These are phyloP conservation scores for Podospora sp. DNA, from an alignment of 495 filamentous ascomycete species.

Conservation along the genomic window DNA sequence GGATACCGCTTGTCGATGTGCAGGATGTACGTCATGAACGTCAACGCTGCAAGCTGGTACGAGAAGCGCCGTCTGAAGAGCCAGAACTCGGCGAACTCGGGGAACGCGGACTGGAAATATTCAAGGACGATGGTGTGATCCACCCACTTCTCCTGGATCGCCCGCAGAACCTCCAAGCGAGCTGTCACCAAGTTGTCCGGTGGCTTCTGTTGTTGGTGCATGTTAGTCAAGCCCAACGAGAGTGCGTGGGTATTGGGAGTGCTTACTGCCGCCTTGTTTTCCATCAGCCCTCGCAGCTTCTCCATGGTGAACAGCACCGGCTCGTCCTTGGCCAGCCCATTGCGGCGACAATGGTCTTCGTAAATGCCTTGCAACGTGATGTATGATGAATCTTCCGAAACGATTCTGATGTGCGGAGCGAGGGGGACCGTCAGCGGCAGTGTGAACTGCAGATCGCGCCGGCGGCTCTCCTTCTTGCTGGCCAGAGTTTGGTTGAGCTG, in stretches of 20 bases:
- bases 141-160: conserved; percentile 91
- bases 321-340: conserved; percentile 88
- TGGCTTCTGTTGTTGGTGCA: conserved; percentile 53
- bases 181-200: conserved; percentile 67
- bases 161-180: conserved; percentile 81
- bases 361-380: conserved; percentile 92
- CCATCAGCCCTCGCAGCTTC: conserved; percentile 75
- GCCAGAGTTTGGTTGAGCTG: conserved; percentile 90
- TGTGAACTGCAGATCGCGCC: conserved; percentile 93
- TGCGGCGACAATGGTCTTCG: conserved; percentile 89
- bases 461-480: conserved; percentile 90
- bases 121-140: conserved; percentile 76
- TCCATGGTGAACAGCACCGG: conserved; percentile 94
- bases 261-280: conserved; percentile 65
- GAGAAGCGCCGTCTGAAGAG: conserved; percentile 95
- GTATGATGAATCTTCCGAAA: conserved; percentile 93
- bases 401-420: conserved; percentile 87
- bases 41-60: conserved; percentile 93
- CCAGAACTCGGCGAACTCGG: conserved; percentile 93
- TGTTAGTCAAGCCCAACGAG: conserved; percentile 15
- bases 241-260: neutral
- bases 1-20: conserved; percentile 94
- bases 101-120: conserved; percentile 88
- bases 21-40: conserved; percentile 98
- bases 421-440: conserved; percentile 93